These are phyloP conservation scores for Globisporangium mamillatum DNA, from an alignment of 352 stramenopile genomes.

Conservation along the genomic window DNA sequence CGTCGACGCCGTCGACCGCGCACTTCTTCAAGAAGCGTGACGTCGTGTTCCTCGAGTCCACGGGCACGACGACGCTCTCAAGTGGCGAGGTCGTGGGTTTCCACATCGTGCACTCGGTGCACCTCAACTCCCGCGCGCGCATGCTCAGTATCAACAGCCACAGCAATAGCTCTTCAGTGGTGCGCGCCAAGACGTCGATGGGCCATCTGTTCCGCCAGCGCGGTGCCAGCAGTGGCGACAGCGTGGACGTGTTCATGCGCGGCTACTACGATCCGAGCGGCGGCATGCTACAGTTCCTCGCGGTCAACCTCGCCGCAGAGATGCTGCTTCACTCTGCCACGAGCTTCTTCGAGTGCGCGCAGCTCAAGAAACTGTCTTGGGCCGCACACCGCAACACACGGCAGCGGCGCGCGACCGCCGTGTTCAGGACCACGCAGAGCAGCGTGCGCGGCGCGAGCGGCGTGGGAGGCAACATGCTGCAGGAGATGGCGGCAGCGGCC, in stretches of 20 bases:
- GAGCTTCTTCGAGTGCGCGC: slow-evolving; percentile 44
- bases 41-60: slow-evolving; percentile 66
- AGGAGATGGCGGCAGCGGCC: slow-evolving; percentile 25
- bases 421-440: slow-evolving; percentile 16
- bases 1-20: slow-evolving; percentile 20
- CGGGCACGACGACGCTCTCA: slow-evolving; percentile 44
- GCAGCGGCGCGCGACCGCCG: slow-evolving; percentile 19
- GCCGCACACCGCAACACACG: slow-evolving; percentile 25
- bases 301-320: slow-evolving; percentile 45
- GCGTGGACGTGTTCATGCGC: slow-evolving; percentile 23
- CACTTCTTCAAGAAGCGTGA: slow-evolving; percentile 53
- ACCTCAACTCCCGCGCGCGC: slow-evolving; percentile 37
- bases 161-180: neutral
- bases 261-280: slow-evolving; percentile 39
- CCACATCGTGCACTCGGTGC: slow-evolving; percentile 59
- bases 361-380: slow-evolving; percentile 68
- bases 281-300: slow-evolving; percentile 41
- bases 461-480: slow-evolving; percentile 16
- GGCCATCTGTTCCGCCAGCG: slow-evolving; percentile 20
- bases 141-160: slow-evolving; percentile 40
- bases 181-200: slow-evolving; percentile 20
- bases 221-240: neutral
- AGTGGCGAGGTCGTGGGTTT: slow-evolving; percentile 57
- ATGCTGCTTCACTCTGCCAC: slow-evolving; percentile 40
- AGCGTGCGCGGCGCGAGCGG: slow-evolving; percentile 7